Conservation (phyloP, 352 stramenopile genomes). For the Globisporangium paroecandrum region DNA sequence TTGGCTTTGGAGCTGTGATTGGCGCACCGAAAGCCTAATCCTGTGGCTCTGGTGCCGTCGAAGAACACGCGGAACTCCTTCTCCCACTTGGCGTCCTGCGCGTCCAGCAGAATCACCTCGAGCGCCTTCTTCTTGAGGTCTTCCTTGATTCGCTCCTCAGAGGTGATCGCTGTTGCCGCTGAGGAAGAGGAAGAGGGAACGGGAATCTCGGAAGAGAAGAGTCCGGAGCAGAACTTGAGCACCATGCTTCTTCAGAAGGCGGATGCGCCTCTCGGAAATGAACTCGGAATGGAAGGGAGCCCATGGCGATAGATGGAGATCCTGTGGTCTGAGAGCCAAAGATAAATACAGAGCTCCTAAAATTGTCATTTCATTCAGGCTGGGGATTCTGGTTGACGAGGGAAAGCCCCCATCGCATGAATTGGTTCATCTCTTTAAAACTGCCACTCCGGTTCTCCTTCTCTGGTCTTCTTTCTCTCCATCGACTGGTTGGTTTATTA, state of each 20-base stretch:
- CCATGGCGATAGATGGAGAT: too few relatives aligned
- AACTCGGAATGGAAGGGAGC: not conserved
- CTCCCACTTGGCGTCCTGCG: constrained; percentile 29
- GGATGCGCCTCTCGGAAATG: not conserved
- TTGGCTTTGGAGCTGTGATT: not conserved
- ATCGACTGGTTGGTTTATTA: too few relatives aligned
- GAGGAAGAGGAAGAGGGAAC: not conserved
- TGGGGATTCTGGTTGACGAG: not conserved
- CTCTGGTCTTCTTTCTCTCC: too few relatives aligned
- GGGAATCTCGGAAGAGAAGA: constrained; percentile 18
- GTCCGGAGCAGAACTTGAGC: constrained; percentile 47
- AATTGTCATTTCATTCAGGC: not conserved
- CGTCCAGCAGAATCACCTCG: constrained; percentile 15
- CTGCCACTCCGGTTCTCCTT: too few relatives aligned
- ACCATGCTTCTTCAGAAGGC: constrained; percentile 23
- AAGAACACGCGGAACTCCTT: constrained; percentile 65
- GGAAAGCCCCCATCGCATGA: not conserved
- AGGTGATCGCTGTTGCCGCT: not conserved
- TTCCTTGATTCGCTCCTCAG: constrained; percentile 15
- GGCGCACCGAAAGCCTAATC: constrained; percentile 39
- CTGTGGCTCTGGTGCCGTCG: constrained; percentile 41
- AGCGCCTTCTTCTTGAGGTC: constrained; percentile 18
- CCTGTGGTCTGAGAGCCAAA: too few relatives aligned
- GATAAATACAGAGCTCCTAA: not conserved
- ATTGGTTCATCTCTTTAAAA: not conserved